Conservation (phyloP, 2,329 filamentous ascomycete genomes). For the Trichoderma lentiforme region DNA sequence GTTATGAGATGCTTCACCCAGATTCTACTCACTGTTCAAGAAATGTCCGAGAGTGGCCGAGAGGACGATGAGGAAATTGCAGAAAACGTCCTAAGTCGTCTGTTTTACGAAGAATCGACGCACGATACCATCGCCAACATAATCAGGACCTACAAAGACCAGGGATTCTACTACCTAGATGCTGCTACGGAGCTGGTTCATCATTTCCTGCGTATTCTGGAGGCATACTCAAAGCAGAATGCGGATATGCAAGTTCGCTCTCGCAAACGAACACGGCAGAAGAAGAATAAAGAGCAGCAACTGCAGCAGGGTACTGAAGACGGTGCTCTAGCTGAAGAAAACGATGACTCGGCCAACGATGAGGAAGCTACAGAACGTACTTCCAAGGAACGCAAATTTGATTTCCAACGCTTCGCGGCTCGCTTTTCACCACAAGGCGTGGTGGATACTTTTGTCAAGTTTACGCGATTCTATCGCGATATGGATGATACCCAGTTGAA, state of each 20-base stretch:
- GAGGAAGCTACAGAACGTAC: slow-evolving; percentile 65
- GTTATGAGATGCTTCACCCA: slow-evolving; percentile 94
- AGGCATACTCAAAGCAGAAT: slow-evolving; percentile 93
- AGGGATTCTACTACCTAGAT: slow-evolving; percentile 91
- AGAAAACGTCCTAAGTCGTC: slow-evolving; percentile 90
- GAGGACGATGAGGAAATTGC: slow-evolving; percentile 98
- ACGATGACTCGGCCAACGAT: slow-evolving; percentile 70
- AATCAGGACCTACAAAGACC: slow-evolving; percentile 82
- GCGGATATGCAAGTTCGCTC: slow-evolving; percentile 90
- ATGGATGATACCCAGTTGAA: slow-evolving; percentile 79
- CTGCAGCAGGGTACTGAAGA: slow-evolving; percentile 39
- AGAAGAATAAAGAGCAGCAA: slow-evolving; percentile 66
- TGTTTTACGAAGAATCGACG: slow-evolving; percentile 97
- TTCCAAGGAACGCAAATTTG: slow-evolving; percentile 84
- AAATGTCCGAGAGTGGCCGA: slow-evolving; percentile 78
- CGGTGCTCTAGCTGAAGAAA: slow-evolving; percentile 54
- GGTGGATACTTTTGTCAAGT: slow-evolving; percentile 82
- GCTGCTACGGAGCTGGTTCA: slow-evolving; percentile 87
- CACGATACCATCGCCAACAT: slow-evolving; percentile 84
- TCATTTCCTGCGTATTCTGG: slow-evolving; percentile 86
- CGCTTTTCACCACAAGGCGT: slow-evolving; percentile 82
- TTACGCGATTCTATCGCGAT: slow-evolving; percentile 77
- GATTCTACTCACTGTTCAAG: slow-evolving; percentile 85
- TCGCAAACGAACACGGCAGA: slow-evolving; percentile 67
- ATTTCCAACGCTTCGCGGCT: slow-evolving; percentile 78